Base-by-base conservation (phyloP, 805 yeast genomes). In the Saccharomycopsis olivae region DNA sequence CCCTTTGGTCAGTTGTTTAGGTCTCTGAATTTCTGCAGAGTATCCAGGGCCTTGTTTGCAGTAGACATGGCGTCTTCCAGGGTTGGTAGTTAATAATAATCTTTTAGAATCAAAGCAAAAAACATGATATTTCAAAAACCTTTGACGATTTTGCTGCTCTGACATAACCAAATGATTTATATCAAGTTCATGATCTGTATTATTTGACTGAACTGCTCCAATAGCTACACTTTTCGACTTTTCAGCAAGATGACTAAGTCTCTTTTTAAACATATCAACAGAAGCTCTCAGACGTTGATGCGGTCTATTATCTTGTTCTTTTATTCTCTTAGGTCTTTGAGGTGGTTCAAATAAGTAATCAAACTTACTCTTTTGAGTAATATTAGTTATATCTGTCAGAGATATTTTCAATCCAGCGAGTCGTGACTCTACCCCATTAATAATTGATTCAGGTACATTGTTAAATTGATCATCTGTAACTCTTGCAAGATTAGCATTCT, bases 41-140 rank as follows among this genome's bases (percentile, higher is more conserved):
- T 71, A 75, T 3, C 83, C 75, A 0, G 86, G 86, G 0, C 75
- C 83, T 47, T 66, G 64, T 24, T 81, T 60, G 39, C 80, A 70
- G 47, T 67, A 69, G 28, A 71, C 54, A 52, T 79, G 86, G 46
- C 70, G 66, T 15, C 63, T 56, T 17, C 74, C 76, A 0, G 87
- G 87, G 49, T 75, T 79, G 0, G 88, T 79, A 1, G 86, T 69
- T 34, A 79, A 75, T 57, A 48, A 71, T 76, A 29, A 63, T 65
- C 39, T 19, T 4, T 18, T 37, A 11, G 29, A 10, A 9, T 76
- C 75, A 38, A 74, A 59, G 39, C 64, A 66, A 18, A 74, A 52
- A 4, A 78, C 59, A 51, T 80, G 87, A 50, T 78, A 80, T 51
- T 77, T 78, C 25, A 45, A 24, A 77, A 79, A 76, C 47, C 65